Evolutionary conservation across 164 flowering plant species (phyloP).

Genomic region (Taxillus chinensis): DNA sequence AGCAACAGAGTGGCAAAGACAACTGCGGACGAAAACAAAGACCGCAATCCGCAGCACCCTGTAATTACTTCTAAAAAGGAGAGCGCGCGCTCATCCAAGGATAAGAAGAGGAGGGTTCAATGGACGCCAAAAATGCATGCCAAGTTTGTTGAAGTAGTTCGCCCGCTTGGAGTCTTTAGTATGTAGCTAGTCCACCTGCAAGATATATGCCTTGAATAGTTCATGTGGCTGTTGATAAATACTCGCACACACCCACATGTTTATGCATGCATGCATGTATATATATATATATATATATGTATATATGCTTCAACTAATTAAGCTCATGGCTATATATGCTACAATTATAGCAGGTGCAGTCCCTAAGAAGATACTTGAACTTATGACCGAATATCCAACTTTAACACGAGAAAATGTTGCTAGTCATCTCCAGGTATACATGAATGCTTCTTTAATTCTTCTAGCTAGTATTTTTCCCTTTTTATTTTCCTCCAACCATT

Average conservation of each 20-base stretch:
- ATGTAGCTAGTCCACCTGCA: constrained; percentile 12
- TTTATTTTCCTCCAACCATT: no score
- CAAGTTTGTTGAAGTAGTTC: constrained; percentile 20
- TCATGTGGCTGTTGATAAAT: not conserved
- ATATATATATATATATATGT: no score
- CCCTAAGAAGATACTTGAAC: constrained; percentile 25
- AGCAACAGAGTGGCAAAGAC: not conserved
- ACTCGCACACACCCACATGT: not conserved
- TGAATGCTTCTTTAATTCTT: not conserved
- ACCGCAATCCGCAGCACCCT: not conserved
- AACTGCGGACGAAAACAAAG: constrained; percentile 1
- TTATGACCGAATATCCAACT: constrained; percentile 23
- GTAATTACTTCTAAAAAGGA: constrained; percentile 9
- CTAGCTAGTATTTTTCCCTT: no score
- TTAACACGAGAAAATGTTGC: constrained; percentile 29
- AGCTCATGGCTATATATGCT: not conserved
- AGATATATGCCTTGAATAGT: not conserved
- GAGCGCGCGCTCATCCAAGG: constrained; percentile 3
- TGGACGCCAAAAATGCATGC: constrained; percentile 21
- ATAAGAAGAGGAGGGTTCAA: constrained; percentile 19
- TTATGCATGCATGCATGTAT: no score
- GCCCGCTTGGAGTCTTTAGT: constrained; percentile 11
- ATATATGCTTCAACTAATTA: no score
- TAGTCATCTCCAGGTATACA: constrained; percentile 34
- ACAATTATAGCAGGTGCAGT: constrained; percentile 22